phyloP scores from a whole-genome alignment of 768 basidiomycete genomes.

The Gautieria morchelliformis region DNA sequence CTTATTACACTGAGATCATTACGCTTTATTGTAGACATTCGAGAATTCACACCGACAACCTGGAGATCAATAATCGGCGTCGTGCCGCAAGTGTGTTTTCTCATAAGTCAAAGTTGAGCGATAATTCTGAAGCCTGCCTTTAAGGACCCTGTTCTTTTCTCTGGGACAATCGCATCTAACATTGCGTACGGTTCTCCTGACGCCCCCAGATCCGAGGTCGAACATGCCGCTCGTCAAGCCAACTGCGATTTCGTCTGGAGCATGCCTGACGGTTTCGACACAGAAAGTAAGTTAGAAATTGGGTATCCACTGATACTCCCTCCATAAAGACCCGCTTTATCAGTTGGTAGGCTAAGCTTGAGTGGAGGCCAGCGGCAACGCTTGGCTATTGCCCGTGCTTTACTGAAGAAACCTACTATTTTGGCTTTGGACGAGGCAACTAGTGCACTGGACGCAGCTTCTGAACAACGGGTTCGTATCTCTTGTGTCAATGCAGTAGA shows the following conservation, averaged over 20 bases:
- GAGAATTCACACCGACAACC: slow-evolving; percentile 72
- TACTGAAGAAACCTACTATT: slow-evolving; percentile 83
- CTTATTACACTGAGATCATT: not conserved
- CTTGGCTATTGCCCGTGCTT: slow-evolving; percentile 74
- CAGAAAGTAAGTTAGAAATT: slow-evolving; percentile 53
- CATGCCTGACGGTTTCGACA: slow-evolving; percentile 90
- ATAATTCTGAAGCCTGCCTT: not conserved
- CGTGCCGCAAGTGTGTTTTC: slow-evolving; percentile 62
- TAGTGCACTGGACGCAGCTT: slow-evolving; percentile 79
- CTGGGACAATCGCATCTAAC: slow-evolving; percentile 89
- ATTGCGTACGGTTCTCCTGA: slow-evolving; percentile 79
- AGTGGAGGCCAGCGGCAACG: slow-evolving; percentile 78
- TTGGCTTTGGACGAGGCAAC: slow-evolving; percentile 87
- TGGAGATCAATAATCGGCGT: slow-evolving; percentile 88
- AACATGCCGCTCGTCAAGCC: slow-evolving; percentile 79
- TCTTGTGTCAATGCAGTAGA: not conserved
- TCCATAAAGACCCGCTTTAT: slow-evolving; percentile 2
- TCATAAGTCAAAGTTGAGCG: not conserved
- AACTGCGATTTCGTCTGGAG: slow-evolving; percentile 97
- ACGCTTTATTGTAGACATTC: slow-evolving; percentile 50
- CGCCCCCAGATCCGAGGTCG: slow-evolving; percentile 75
- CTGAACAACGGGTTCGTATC: slow-evolving; percentile 61
- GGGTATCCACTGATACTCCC: not conserved
- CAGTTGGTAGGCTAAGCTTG: slow-evolving; percentile 60
- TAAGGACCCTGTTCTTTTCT: slow-evolving; percentile 78